Conservation (phyloP, 306 rosid species). For the Inga laurina region DNA sequence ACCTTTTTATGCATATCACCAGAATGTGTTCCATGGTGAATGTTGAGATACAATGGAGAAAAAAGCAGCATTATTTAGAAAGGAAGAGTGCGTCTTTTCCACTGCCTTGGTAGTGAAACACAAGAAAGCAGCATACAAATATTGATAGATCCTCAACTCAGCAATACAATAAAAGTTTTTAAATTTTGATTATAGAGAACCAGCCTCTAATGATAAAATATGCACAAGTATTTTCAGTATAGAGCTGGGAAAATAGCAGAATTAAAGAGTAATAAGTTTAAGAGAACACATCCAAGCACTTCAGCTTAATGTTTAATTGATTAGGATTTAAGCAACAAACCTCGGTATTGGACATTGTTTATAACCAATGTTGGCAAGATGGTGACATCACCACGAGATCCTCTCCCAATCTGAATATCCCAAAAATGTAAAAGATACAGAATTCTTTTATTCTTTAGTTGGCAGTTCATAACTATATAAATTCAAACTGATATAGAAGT, state of each 20-base stretch:
- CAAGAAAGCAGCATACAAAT: neutral
- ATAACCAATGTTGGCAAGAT: conserved; percentile 93
- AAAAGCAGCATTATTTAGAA: neutral
- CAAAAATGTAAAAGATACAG: conserved; percentile 5
- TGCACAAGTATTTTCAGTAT: neutral
- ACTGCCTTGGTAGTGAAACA: neutral
- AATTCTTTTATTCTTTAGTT: neutral
- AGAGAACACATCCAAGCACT: conserved; percentile 22
- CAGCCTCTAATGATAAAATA: neutral
- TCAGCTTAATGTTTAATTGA: conserved; percentile 3
- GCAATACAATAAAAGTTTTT: neutral
- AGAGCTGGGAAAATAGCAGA: neutral
- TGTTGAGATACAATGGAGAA: neutral
- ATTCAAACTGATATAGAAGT: neutral
- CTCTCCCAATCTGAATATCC: conserved; percentile 76
- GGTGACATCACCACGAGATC: conserved; percentile 94
- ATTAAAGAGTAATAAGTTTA: neutral
- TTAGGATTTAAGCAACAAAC: conserved; percentile 48
- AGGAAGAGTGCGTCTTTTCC: neutral
- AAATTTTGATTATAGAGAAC: neutral
- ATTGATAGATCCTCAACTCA: neutral
- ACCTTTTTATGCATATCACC: neutral
- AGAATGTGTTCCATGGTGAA: neutral
- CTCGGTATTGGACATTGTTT: conserved; percentile 83
- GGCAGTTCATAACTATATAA: neutral